Evolutionary conservation across 2,329 filamentous ascomycete species (phyloP), one percentile per base, ranked within the genome.

Genomic region (Ophiostoma sp.): DNA sequence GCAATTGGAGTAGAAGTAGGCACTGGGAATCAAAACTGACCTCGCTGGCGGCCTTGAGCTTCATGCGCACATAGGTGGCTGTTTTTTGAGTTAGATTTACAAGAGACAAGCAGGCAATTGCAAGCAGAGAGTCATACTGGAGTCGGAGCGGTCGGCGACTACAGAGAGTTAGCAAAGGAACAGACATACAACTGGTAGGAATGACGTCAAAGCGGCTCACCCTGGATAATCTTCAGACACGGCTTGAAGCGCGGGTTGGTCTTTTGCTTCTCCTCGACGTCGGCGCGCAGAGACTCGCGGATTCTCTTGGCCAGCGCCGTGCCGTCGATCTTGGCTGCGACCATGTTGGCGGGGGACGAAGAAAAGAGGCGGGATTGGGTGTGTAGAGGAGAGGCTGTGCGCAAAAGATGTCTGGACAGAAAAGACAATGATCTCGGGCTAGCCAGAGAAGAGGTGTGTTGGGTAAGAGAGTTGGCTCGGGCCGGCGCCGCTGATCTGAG

Each of bases 61-160:
- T 99, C 95, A 99, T 99, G 82, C 94, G 94, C 81, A 99, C 94
- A 91, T 99, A 99, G 68, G 94, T 98, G 77, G 90, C 91, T 94
- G 77, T 74, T 17, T 27, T 1, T 36, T 62, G 13, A 13, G 36
- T 67, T 31, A 67, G 20, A 44, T 23, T 66, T 36, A 27, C 11
- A n/a, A 23, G 60, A 23, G 54, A 33, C 7, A 65, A 31, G 54
- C 0, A 60, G 23, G 13, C 8, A 8, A 20, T 62, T 13, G 27
- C 17, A 10, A 23, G 33, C 17, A 23, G 66, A 31, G 17, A 20
- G n/a, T 81, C 89, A 78, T 85, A 96, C 92, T 90, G 52, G 94
- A 97, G 82, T 99, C 95, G 75, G 92, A 92, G 76, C 95, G 89
- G 79, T 94, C 91, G 78, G 94, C 95, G 75, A 99, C 95, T 95